These are phyloP conservation scores for Vitis hybrid DNA, from an alignment of 177 flowering plant genomes.

Conservation along the genomic window DNA sequence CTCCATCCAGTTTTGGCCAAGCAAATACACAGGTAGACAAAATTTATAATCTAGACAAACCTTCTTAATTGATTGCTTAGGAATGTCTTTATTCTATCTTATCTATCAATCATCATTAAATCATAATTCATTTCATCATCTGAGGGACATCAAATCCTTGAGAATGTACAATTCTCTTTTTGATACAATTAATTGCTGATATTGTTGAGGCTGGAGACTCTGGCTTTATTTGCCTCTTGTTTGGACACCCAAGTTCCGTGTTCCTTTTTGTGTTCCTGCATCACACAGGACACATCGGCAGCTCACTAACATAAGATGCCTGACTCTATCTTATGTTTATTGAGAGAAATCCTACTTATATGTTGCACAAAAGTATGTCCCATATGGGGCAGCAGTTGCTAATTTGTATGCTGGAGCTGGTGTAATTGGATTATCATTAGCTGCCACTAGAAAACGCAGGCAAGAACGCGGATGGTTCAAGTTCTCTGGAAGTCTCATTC, in stretches of 20 bases:
- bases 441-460: slow-evolving; percentile 86
- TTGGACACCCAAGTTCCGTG: background rate
- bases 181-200: background rate
- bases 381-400: slow-evolving; percentile 71
- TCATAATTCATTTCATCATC: background rate
- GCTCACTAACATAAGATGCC: background rate
- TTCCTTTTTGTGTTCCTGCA: background rate
- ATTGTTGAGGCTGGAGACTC: background rate
- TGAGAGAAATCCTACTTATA: too few relatives aligned
- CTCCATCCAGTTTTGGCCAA: too few relatives aligned
- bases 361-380: slow-evolving; percentile 34
- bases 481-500: background rate
- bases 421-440: slow-evolving; percentile 87
- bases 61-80: background rate
- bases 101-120: background rate
- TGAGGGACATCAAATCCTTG: background rate
- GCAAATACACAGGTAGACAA: too few relatives aligned
- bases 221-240: background rate
- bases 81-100: background rate
- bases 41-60: background rate
- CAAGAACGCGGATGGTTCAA: slow-evolving; percentile 25
- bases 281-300: background rate
- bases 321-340: background rate
- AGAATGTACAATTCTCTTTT: slow-evolving; percentile 1
- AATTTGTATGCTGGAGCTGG: slow-evolving; percentile 98